Evolutionary conservation across 495 filamentous ascomycete species (phyloP), one percentile per base, ranked within the genome.

Genomic region (Hypoxylon crocopeplum): DNA sequence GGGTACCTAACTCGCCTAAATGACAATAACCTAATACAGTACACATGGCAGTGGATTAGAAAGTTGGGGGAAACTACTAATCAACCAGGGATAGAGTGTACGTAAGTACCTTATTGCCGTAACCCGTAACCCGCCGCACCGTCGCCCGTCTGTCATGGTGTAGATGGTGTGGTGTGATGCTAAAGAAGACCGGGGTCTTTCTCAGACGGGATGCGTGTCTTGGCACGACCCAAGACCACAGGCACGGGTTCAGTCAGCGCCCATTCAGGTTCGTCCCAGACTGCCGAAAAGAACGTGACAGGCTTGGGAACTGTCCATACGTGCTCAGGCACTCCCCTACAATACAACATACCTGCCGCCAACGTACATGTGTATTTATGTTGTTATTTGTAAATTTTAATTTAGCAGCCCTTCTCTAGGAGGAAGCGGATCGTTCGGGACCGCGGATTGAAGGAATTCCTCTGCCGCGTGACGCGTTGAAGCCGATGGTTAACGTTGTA

Each of bases 221-320:
- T 66, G 62, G 62, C 62, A n/a, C 15, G 56, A 57, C 56, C 62
- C 62, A 60, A 62, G 56, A 51, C 62, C 62, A 66, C 41, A 66
- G 62, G 62, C 62, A 66, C 62, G 62, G 62, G 62, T 66, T 60
- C 62, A 59, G 49, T 53, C 44, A 61, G 38, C 50, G 39, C 36
- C 62, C 62, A 66, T 53, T 53, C 10, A 54, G 30, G 24, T 37
- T 66, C 56, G 62, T 62, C 30, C 54, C 37, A 49, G 55, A 48
- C 41, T 41, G 48, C 54, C 48, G 54, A 54, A n/a, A n/a, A n/a
- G n/a, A n/a, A n/a, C n/a, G n/a, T n/a, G n/a, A n/a, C n/a, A n/a
- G n/a, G n/a, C n/a, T n/a, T n/a, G n/a, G n/a, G n/a, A n/a, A n/a
- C n/a, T n/a, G n/a, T n/a, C n/a, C n/a, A n/a, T n/a, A n/a, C n/a